Evolutionary conservation across 805 yeast species (phyloP).

Genomic region (Osmozyma mogii): DNA sequence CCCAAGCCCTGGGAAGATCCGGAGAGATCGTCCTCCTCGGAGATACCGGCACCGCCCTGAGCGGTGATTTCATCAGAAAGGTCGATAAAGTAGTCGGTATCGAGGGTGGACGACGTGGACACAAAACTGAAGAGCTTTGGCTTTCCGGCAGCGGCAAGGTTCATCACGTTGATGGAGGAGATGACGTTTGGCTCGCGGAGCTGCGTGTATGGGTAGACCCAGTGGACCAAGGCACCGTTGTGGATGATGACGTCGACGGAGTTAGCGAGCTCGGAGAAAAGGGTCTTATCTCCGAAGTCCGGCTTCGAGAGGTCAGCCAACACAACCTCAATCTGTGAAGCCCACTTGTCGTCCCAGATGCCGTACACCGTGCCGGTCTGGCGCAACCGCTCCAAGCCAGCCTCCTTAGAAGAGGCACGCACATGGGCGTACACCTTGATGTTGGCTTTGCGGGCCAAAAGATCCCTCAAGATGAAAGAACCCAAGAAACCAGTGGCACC

Average conservation of each 20-base stretch:
- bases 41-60: constrained; percentile 63
- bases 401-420: constrained; percentile 61
- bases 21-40: constrained; percentile 73
- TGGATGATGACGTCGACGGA: constrained; percentile 79
- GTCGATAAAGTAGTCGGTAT: constrained; percentile 70
- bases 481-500: constrained; percentile 98
- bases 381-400: constrained; percentile 71
- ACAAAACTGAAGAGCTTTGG: constrained; percentile 86
- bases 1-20: constrained; percentile 81
- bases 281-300: constrained; percentile 57
- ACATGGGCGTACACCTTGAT: constrained; percentile 81
- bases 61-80: constrained; percentile 64
- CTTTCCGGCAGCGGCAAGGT: constrained; percentile 68
- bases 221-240: constrained; percentile 96
- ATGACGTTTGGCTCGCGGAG: constrained; percentile 90
- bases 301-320: constrained; percentile 71
- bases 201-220: constrained; percentile 94
- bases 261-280: constrained; percentile 53
- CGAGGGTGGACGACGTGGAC: constrained; percentile 91
- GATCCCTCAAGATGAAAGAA: constrained; percentile 73
- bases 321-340: constrained; percentile 54
- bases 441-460: constrained; percentile 41
- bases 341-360: constrained; percentile 60
- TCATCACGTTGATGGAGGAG: constrained; percentile 77
- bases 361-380: constrained; percentile 79